A percentile compares a stretch with the other conserved stretches of the same genome.
Evolutionary conservation across 1,284 basidiomycete species (phyloP).

Genomic region (Vanrija humicola): DNA sequence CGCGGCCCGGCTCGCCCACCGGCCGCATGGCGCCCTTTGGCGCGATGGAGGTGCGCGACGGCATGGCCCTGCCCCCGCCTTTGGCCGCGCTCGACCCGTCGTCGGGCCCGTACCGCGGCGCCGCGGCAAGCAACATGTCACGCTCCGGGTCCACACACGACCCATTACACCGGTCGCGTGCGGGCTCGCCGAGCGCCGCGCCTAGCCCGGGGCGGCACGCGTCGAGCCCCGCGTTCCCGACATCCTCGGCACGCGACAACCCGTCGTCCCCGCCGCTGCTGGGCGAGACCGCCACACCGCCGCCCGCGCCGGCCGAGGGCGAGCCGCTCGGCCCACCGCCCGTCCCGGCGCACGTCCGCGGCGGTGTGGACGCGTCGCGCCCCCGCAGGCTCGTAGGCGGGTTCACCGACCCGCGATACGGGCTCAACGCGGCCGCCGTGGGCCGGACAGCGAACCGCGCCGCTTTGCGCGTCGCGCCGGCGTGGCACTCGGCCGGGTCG

Average conservation of each 20-base stretch:
- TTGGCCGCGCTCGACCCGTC: not conserved
- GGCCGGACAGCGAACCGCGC: slow-evolving; percentile 4
- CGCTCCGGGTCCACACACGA: not conserved
- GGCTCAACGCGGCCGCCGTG: slow-evolving; percentile 16
- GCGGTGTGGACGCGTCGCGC: not conserved
- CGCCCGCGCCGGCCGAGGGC: slow-evolving; percentile 1
- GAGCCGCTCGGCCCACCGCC: not conserved
- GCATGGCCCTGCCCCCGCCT: slow-evolving; percentile 4
- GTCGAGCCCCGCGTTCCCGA: slow-evolving; percentile 6
- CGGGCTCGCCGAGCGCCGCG: not conserved
- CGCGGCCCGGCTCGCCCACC: slow-evolving; percentile 12
- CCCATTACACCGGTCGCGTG: not conserved
- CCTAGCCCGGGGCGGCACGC: not conserved
- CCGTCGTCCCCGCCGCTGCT: slow-evolving; percentile 3
- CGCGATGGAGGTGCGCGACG: slow-evolving; percentile 13
- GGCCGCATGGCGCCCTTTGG: slow-evolving; percentile 5
- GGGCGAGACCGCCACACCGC: not conserved
- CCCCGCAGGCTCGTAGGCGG: not conserved
- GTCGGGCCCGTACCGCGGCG: too few relatives aligned
- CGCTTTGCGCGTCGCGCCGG: slow-evolving; percentile 20
- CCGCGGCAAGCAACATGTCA: too few relatives aligned
- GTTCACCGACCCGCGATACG: slow-evolving; percentile 23
- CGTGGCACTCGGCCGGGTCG: slow-evolving; percentile 17
- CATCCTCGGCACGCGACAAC: slow-evolving; percentile 13
- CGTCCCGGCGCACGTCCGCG: not conserved